phyloP scores from a whole-genome alignment of 2,329 filamentous ascomycete genomes.

The Ceratocystis huliohia region DNA sequence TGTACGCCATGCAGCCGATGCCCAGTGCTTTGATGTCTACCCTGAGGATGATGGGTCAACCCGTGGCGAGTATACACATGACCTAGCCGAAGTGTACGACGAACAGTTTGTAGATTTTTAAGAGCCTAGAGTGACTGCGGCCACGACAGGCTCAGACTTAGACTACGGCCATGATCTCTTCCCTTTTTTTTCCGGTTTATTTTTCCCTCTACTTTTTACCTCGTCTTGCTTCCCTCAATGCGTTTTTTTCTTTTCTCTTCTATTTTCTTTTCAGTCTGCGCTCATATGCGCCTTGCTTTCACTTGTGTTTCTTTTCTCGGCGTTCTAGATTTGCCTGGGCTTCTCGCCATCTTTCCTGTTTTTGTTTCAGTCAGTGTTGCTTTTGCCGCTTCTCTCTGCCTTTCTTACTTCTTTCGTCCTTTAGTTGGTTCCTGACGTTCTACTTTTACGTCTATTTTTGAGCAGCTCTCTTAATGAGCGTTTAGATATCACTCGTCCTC shows the following conservation, averaged over 20 bases:
- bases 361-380: not conserved
- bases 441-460: constrained; percentile 2
- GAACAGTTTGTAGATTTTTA: constrained; percentile 59
- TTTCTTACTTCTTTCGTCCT: not conserved
- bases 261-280: not conserved
- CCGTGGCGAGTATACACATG: constrained; percentile 46
- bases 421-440: not conserved
- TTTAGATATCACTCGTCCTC: not conserved
- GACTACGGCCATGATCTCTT: not conserved
- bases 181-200: not conserved
- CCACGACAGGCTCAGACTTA: not conserved
- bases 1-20: constrained; percentile 57
- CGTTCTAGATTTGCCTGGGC: not conserved
- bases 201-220: not conserved
- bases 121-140: constrained; percentile 18
- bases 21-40: constrained; percentile 71
- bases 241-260: not conserved
- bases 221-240: not conserved
- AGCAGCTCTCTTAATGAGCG: not conserved
- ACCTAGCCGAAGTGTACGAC: constrained; percentile 58
- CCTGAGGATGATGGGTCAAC: constrained; percentile 58
- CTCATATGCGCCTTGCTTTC: not conserved
- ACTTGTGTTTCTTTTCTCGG: not conserved
- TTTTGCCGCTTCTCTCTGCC: not conserved
- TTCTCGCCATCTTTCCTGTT: not conserved